Evolutionary conservation across 495 filamentous ascomycete genomes (phyloP).

Genomic region (Immersiella caudata): DNA sequence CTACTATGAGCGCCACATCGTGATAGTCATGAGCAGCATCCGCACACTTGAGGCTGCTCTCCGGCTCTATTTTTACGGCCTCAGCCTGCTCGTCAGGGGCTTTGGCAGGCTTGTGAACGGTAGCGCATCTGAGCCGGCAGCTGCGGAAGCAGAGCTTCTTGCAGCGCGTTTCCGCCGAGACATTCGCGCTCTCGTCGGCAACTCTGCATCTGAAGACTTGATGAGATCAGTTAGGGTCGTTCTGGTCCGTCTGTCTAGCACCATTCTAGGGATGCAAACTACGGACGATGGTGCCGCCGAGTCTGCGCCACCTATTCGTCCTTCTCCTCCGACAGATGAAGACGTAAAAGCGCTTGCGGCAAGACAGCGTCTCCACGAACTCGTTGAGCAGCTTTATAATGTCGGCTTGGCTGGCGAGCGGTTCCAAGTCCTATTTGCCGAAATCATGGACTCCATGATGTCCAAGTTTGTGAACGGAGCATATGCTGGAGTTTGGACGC

Average conservation of each 20-base stretch:
- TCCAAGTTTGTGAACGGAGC: constrained; percentile 63
- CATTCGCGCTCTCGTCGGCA: constrained; percentile 67
- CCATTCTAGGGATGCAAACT: constrained; percentile 59
- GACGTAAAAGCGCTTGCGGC: constrained; percentile 41
- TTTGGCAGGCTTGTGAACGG: constrained; percentile 30
- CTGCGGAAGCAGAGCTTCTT: constrained; percentile 37
- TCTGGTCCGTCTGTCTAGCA: constrained; percentile 53
- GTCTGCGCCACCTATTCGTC: constrained; percentile 24
- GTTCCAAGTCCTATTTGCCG: constrained; percentile 75
- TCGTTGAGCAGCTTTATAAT: constrained; percentile 64
- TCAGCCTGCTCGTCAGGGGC: constrained; percentile 48
- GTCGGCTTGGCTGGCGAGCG: constrained; percentile 75
- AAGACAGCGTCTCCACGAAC: constrained; percentile 56
- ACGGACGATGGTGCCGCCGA: constrained; percentile 20
- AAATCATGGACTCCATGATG: constrained; percentile 72
- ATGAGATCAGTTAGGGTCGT: constrained; percentile 56
- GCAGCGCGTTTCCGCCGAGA: constrained; percentile 58
- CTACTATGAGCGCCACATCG: constrained; percentile 40
- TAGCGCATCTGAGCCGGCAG: constrained; percentile 17
- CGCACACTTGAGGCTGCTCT: constrained; percentile 54
- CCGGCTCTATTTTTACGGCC: constrained; percentile 51
- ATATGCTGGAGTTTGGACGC: constrained; percentile 62
- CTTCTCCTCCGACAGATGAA: constrained; percentile 26
- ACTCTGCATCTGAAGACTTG: constrained; percentile 61
- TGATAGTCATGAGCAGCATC: constrained; percentile 49